Evolutionary conservation across 345 rosid genomes (phyloP).

Genomic region (Geranium brycei): DNA sequence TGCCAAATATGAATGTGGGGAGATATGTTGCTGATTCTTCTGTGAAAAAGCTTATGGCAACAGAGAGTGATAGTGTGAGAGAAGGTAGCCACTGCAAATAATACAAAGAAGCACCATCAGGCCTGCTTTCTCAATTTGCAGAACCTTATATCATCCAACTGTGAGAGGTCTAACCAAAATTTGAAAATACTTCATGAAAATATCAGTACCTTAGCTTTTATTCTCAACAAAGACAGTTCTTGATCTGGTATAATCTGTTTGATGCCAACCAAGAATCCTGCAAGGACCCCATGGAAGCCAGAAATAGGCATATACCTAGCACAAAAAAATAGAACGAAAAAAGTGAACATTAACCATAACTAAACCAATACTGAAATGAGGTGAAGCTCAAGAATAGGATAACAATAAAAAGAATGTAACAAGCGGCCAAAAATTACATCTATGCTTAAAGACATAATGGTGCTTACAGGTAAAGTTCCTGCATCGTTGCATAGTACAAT

Average conservation of each 20-base stretch:
- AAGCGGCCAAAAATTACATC: neutral
- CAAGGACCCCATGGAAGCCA: constrained; percentile 83
- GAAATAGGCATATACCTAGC: constrained; percentile 88
- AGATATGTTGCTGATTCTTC: constrained; percentile 61
- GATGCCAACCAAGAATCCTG: constrained; percentile 83
- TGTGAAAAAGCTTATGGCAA: constrained; percentile 65
- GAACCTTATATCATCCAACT: neutral
- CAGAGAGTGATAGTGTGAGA: constrained; percentile 46
- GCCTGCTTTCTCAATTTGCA: neutral
- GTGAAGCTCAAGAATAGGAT: neutral
- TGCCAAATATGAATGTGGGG: constrained; percentile 83
- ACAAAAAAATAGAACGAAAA: neutral
- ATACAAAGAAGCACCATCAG: constrained; percentile 7
- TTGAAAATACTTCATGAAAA: neutral
- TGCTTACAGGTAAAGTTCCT: constrained; percentile 82
- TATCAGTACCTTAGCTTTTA: constrained; percentile 68
- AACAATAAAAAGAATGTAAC: neutral
- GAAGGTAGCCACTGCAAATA: constrained; percentile 90
- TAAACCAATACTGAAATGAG: constrained; percentile 2
- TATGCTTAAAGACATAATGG: neutral
- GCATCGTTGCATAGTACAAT: constrained; percentile 64
- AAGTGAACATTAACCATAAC: neutral
- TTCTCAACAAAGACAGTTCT: constrained; percentile 55
- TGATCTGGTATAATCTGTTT: constrained; percentile 96
- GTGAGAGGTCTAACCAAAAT: neutral